phyloP scores from a whole-genome alignment of 352 stramenopile genomes.

The Phytopythium oedochilum region DNA sequence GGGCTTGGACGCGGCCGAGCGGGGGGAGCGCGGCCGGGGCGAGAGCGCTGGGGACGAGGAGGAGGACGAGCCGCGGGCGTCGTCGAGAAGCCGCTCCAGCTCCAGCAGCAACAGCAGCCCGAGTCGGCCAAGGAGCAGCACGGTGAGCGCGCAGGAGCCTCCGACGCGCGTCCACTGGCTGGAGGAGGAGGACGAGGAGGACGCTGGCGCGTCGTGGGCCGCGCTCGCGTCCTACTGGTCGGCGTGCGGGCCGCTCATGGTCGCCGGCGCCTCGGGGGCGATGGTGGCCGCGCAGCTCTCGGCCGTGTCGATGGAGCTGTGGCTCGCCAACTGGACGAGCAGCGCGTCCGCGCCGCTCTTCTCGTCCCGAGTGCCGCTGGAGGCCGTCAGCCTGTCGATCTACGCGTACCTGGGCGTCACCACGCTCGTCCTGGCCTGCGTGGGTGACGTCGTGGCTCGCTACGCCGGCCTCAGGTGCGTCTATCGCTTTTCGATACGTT shows the following conservation, averaged over 20 bases:
- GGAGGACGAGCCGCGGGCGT: not conserved
- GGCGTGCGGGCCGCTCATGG: slow-evolving; percentile 35
- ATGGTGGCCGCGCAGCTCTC: slow-evolving; percentile 42
- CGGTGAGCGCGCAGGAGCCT: slow-evolving; percentile 18
- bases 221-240: slow-evolving; percentile 47
- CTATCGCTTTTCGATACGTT: not conserved
- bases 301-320: slow-evolving; percentile 58
- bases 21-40: not conserved
- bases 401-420: slow-evolving; percentile 54
- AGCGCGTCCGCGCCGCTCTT: not conserved
- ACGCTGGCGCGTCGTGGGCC: slow-evolving; percentile 27
- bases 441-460: slow-evolving; percentile 37
- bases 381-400: slow-evolving; percentile 37
- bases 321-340: slow-evolving; percentile 56
- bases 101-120: not conserved
- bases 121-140: not conserved
- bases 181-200: slow-evolving; percentile 40
- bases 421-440: slow-evolving; percentile 46
- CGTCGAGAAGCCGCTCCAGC: not conserved
- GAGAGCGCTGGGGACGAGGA: not conserved
- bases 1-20: not conserved
- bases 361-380: slow-evolving; percentile 8
- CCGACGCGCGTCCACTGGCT: not conserved
- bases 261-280: slow-evolving; percentile 24
- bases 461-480: slow-evolving; percentile 47